Evolutionary conservation across 2,329 filamentous ascomycete species (phyloP).

Genomic region (Cladosporium oxysporum): DNA sequence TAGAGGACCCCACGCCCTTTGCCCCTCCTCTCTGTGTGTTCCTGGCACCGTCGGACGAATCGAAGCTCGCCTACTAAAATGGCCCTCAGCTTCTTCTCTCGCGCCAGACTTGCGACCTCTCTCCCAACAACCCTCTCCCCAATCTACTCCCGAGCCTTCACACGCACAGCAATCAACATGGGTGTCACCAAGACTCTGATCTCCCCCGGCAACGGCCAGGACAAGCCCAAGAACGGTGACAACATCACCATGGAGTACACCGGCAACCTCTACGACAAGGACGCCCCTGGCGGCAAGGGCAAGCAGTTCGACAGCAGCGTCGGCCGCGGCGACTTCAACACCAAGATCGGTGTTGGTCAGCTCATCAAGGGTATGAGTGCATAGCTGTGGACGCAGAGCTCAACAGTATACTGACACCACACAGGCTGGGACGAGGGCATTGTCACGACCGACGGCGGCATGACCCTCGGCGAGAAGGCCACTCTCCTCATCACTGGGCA

Average conservation of each 20-base stretch:
- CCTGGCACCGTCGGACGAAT: constrained; percentile 4
- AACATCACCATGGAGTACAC: constrained; percentile 87
- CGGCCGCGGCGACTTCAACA: constrained; percentile 73
- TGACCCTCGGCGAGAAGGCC: constrained; percentile 90
- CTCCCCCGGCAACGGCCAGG: constrained; percentile 60
- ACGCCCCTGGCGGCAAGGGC: constrained; percentile 64
- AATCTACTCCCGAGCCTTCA: constrained; percentile 15
- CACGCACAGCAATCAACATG: constrained; percentile 37
- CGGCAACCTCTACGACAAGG: constrained; percentile 75
- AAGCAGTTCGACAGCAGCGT: constrained; percentile 85
- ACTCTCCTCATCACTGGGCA: constrained; percentile 79
- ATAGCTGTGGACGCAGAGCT: neutral
- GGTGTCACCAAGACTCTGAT: constrained; percentile 68
- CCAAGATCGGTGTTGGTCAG: constrained; percentile 75
- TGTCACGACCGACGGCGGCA: constrained; percentile 52
- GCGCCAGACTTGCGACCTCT: constrained; percentile 6
- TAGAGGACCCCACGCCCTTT: constrained; percentile 10
- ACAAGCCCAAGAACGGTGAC: constrained; percentile 66
- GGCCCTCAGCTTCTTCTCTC: constrained; percentile 14
- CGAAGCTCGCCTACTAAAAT: constrained; percentile 8
- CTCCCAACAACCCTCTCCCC: neutral
- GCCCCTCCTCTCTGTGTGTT: constrained; percentile 11
- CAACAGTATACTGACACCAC: constrained; percentile 14
- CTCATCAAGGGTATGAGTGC: constrained; percentile 74
- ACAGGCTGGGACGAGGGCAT: constrained; percentile 69